Evolutionary conservation across 2,329 filamentous ascomycete species (phyloP).

Genomic region (Tolypocladium nubicola): DNA sequence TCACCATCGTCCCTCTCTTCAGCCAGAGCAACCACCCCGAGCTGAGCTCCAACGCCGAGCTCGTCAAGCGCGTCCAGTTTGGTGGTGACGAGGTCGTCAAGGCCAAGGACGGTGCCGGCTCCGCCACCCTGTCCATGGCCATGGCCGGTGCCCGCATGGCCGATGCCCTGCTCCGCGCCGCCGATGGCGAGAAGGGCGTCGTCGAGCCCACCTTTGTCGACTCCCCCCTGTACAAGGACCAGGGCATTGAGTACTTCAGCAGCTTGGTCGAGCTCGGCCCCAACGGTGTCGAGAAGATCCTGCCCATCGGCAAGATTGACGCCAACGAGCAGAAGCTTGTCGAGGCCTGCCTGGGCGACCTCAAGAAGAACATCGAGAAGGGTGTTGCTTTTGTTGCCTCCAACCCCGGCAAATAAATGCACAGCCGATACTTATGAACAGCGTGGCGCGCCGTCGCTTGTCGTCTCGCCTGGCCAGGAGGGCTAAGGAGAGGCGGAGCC

Average conservation of each 20-base stretch:
- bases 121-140: slow-evolving; percentile 96
- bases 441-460: background rate
- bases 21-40: slow-evolving; percentile 83
- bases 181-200: slow-evolving; percentile 88
- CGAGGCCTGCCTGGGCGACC: slow-evolving; percentile 71
- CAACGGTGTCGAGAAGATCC: slow-evolving; percentile 90
- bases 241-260: slow-evolving; percentile 95
- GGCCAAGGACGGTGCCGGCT: slow-evolving; percentile 96
- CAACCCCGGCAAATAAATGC: slow-evolving; percentile 49
- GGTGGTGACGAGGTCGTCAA: slow-evolving; percentile 98
- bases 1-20: slow-evolving; percentile 97
- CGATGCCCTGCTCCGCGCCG: slow-evolving; percentile 85
- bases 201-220: slow-evolving; percentile 96
- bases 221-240: slow-evolving; percentile 95
- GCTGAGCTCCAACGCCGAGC: slow-evolving; percentile 66
- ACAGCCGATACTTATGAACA: background rate
- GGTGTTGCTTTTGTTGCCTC: slow-evolving; percentile 52
- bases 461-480: background rate
- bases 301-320: slow-evolving; percentile 75
- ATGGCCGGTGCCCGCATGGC: slow-evolving; percentile 81
- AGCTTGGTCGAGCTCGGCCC: slow-evolving; percentile 93
- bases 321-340: slow-evolving; percentile 82
- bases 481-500: background rate
- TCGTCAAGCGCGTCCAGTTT: slow-evolving; percentile 94
- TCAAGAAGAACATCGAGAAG: slow-evolving; percentile 95